A percentile compares a stretch with the other conserved stretches of the same genome.
These are phyloP conservation scores for Aphanoascus verrucosus DNA, from an alignment of 2,329 filamentous ascomycete genomes.

Conservation along the genomic window DNA sequence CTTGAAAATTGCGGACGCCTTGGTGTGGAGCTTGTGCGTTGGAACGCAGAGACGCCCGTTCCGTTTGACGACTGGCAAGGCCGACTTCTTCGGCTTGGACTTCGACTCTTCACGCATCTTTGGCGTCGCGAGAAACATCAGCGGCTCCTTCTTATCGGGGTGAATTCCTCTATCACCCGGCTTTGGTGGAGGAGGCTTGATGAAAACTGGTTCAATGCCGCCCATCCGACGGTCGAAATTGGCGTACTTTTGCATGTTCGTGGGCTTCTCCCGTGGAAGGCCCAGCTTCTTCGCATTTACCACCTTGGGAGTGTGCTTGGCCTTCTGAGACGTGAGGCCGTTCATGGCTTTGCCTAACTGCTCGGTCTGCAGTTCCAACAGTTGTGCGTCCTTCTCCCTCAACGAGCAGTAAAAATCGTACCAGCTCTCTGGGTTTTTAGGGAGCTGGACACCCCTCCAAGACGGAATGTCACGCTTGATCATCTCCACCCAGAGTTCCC, in stretches of 20 bases:
- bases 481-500: conserved; percentile 66
- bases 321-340: conserved; percentile 48
- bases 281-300: conserved; percentile 35
- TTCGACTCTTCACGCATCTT: conserved; percentile 18
- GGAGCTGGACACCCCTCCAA: conserved; percentile 55
- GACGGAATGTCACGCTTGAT: conserved; percentile 67
- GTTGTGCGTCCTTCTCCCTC: conserved; percentile 47
- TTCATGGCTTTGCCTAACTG: conserved; percentile 48
- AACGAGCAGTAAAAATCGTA: conserved; percentile 65
- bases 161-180: conserved; percentile 4
- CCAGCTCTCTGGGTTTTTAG: conserved; percentile 61
- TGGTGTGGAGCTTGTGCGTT: conserved; percentile 33
- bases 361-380: conserved; percentile 48
- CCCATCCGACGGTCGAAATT: conserved; percentile 26
- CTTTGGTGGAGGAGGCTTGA: conserved; percentile 5
- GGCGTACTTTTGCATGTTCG: conserved; percentile 24
- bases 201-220: conserved; percentile 21
- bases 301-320: conserved; percentile 48
- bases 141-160: conserved; percentile 12
- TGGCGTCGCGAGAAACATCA: conserved; percentile 22
- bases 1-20: conserved; percentile 29
- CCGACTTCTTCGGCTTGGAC: conserved; percentile 23
- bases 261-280: conserved; percentile 25
- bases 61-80: conserved; percentile 29
- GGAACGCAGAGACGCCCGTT: conserved; percentile 30